Evolutionary conservation across 2,329 filamentous ascomycete genomes (phyloP), one percentile per base, ranked within the genome.

Genomic region (Ophiosphaerella korrae): DNA sequence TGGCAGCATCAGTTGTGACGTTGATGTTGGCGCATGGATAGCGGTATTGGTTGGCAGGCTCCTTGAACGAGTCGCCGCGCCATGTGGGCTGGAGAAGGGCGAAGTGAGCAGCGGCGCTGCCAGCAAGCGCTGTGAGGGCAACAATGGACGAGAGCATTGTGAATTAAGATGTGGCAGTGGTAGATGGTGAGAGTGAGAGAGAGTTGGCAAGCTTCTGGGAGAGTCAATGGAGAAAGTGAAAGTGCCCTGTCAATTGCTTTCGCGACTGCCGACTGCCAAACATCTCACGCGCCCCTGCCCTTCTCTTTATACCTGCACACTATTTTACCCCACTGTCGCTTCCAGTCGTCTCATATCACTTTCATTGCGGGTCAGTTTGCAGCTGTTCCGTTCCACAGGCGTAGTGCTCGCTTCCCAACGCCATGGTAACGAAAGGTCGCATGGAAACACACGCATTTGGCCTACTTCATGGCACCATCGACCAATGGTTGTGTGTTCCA

Each of bases 1-100:
- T 80, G 33, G 54, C 67, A 24, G 57, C 34, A 41, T 71, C 64
- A 7, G 61, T 64, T 24, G 73, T 74, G 35, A 75, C 71, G 48
- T 69, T 68, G 55, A 77, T 63, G 39, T 72, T 73, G 37, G 74
- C 76, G 58, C 76, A 78, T 21, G 75, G 75, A 37, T 70, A 76
- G 29, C 58, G 62, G 58, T 68, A 78, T 52, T 78, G 76, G 29
- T 71, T 75, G 13, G 70, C 63, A 3, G 55, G 58, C 7, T 52
- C 60, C 6, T 49, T 55, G 49, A 77, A 77, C 6, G 75, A 78
- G 50, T 75, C 65, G 29, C 74, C 75, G 48, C 76, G 72, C 76
- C 75, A 78, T 50, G 50, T 50, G 6, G 77, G 77, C 50, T 71
- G 74, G 14, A 74, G 57, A 34, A 79, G 67, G 18, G 60, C 60